Conservation (phyloP, 1,284 basidiomycete species). For the Ganoderma multipileum region DNA sequence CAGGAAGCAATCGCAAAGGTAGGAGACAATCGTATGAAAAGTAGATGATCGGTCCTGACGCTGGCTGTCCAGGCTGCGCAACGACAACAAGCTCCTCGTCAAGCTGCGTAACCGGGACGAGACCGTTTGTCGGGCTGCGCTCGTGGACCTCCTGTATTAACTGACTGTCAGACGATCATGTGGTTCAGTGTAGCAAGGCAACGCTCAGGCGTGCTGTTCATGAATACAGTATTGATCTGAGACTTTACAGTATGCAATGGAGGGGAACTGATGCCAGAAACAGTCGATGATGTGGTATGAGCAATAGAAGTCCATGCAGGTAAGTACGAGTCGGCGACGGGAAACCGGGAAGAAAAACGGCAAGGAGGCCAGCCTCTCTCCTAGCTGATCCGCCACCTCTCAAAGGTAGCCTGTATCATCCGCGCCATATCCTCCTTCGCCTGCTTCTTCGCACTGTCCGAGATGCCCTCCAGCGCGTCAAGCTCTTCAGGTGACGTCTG, state of each 20-base stretch:
- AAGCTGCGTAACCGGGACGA: conserved; percentile 34
- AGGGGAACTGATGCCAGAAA: not conserved
- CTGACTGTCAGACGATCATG: not conserved
- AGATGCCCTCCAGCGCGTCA: conserved; percentile 76
- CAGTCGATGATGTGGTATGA: conserved; percentile 8
- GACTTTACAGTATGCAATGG: conserved; percentile 7
- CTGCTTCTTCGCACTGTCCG: conserved; percentile 81
- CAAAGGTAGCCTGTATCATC: conserved; percentile 71
- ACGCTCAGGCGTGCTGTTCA: not conserved
- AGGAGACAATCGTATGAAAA: conserved; percentile 21
- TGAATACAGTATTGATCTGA: conserved; percentile 10
- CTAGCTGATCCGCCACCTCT: conserved; percentile 69
- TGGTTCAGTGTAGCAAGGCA: not conserved
- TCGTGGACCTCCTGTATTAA: conserved; percentile 25
- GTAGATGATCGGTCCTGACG: not conserved
- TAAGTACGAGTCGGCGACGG: conserved; percentile 3
- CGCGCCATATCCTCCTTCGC: conserved; percentile 76
- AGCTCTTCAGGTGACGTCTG: conserved; percentile 71
- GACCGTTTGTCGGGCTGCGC: conserved; percentile 48
- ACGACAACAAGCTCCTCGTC: not conserved
- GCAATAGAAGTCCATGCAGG: conserved; percentile 2
- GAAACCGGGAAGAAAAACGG: not conserved
- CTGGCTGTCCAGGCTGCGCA: not conserved
- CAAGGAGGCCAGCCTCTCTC: not conserved
- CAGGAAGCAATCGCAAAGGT: conserved; percentile 60